Conservation (phyloP, 176 grass and related monocot genomes). For the Oryza punctata region DNA sequence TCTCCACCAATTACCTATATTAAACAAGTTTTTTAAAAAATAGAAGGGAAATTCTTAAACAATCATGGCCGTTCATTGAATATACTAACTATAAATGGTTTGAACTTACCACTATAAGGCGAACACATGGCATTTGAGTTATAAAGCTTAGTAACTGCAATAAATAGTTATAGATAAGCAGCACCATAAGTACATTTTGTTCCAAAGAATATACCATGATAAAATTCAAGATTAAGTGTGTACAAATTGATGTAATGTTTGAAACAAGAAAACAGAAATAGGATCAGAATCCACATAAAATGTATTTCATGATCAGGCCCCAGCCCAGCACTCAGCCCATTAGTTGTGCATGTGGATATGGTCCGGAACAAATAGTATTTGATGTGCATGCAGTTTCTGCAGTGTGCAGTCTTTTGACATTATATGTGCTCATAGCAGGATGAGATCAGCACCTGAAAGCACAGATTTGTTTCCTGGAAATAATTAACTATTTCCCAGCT, state of each 20-base stretch:
- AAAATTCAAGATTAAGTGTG: constrained; percentile 1
- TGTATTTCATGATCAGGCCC: not conserved
- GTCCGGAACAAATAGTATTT: not conserved
- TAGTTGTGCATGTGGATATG: not conserved
- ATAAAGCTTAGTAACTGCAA: constrained; percentile 87
- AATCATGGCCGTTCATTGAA: not conserved
- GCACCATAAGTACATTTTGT: not conserved
- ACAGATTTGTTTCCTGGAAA: constrained; percentile 15
- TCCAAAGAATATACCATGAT: constrained; percentile 17
- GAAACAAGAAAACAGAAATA: not conserved
- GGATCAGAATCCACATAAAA: not conserved
- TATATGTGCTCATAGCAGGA: not conserved
- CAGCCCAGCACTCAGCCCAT: not conserved
- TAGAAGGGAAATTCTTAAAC: constrained; percentile 22
- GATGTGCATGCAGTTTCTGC: not conserved
- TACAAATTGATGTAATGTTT: constrained; percentile 4
- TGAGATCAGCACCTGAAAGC: constrained; percentile 12
- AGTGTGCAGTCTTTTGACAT: not conserved
- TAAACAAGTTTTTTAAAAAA: constrained; percentile 33
- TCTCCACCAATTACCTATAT: constrained; percentile 76
- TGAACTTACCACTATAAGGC: constrained; percentile 79
- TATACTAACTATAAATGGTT: not conserved
- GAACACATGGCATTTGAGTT: constrained; percentile 73
- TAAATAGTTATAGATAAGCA: constrained; percentile 28
- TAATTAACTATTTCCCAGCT: not conserved